Evolutionary conservation across 2,329 filamentous ascomycete genomes (phyloP).

Genomic region (Escovopsis weberi): DNA sequence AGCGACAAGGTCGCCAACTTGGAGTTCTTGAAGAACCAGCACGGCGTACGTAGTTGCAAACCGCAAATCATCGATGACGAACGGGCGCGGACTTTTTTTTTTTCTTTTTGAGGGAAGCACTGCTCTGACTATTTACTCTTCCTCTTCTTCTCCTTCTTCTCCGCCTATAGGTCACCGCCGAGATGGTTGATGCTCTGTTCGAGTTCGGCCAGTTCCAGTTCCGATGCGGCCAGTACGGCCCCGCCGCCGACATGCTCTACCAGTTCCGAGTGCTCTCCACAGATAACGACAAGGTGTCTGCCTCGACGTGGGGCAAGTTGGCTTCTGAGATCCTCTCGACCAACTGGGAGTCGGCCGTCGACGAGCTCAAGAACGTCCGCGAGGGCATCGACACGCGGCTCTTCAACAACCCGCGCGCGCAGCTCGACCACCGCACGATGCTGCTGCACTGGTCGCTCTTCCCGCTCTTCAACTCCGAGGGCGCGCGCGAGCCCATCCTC

Average conservation of each 20-base stretch:
- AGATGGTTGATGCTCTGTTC: conserved; percentile 93
- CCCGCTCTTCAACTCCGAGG: conserved; percentile 96
- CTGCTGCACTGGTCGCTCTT: conserved; percentile 97
- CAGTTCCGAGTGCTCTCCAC: conserved; percentile 96
- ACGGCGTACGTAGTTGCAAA: conserved; percentile 48
- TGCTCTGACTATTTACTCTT: background rate
- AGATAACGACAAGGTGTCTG: conserved; percentile 93
- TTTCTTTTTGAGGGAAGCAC: background rate
- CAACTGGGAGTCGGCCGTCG: conserved; percentile 88
- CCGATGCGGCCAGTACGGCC: conserved; percentile 85
- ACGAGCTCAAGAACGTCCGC: conserved; percentile 80
- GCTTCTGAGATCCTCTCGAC: conserved; percentile 89
- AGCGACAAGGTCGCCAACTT: conserved; percentile 98
- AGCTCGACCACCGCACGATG: conserved; percentile 94
- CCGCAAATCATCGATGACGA: conserved; percentile 2
- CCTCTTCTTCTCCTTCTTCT: background rate
- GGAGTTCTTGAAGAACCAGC: conserved; percentile 93
- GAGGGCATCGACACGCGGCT: conserved; percentile 87
- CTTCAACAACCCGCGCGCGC: conserved; percentile 89
- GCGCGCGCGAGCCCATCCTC: conserved; percentile 76
- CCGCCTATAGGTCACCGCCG: conserved; percentile 54
- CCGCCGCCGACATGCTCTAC: conserved; percentile 85
- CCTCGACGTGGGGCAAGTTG: conserved; percentile 95
- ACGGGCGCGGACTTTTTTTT: background rate
- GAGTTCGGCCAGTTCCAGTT: conserved; percentile 97